These are phyloP conservation scores for Ogataea methylovora DNA, from an alignment of 805 yeast genomes.

Conservation along the genomic window DNA sequence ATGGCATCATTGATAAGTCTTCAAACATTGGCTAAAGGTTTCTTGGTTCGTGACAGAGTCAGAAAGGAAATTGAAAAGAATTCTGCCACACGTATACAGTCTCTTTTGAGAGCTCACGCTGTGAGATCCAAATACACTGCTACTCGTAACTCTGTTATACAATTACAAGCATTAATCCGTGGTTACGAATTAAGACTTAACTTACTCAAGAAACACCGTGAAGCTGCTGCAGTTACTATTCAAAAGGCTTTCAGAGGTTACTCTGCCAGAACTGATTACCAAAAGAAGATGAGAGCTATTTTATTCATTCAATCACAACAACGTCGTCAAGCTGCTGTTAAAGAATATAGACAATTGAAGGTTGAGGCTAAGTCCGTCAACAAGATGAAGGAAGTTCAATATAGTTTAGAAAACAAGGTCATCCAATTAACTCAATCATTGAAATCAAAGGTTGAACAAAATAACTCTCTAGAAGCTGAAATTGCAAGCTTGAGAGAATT, in stretches of 20 bases:
- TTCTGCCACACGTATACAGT: slow-evolving; percentile 71
- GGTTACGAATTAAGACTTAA: slow-evolving; percentile 49
- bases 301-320: slow-evolving; percentile 68
- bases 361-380: slow-evolving; percentile 90
- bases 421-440: slow-evolving; percentile 86
- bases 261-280: slow-evolving; percentile 47
- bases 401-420: slow-evolving; percentile 93
- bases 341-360: slow-evolving; percentile 55
- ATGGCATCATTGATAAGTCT: slow-evolving; percentile 44
- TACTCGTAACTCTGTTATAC: slow-evolving; percentile 30
- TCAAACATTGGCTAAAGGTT: slow-evolving; percentile 64
- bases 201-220: slow-evolving; percentile 40
- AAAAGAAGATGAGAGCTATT: slow-evolving; percentile 43
- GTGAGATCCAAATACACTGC: slow-evolving; percentile 33
- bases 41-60: slow-evolving; percentile 45
- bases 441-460: slow-evolving; percentile 73
- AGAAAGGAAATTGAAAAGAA: slow-evolving; percentile 45
- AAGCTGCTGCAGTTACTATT: slow-evolving; percentile 58
- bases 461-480: slow-evolving; percentile 60
- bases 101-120: slow-evolving; percentile 47
- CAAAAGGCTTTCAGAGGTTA: slow-evolving; percentile 72
- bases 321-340: slow-evolving; percentile 69
- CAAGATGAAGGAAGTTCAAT: slow-evolving; percentile 85
- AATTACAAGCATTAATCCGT: slow-evolving; percentile 40
- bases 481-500: slow-evolving; percentile 44